Evolutionary conservation across 257 asterid genomes (phyloP).

Genomic region (Thymus mandschuricus): DNA sequence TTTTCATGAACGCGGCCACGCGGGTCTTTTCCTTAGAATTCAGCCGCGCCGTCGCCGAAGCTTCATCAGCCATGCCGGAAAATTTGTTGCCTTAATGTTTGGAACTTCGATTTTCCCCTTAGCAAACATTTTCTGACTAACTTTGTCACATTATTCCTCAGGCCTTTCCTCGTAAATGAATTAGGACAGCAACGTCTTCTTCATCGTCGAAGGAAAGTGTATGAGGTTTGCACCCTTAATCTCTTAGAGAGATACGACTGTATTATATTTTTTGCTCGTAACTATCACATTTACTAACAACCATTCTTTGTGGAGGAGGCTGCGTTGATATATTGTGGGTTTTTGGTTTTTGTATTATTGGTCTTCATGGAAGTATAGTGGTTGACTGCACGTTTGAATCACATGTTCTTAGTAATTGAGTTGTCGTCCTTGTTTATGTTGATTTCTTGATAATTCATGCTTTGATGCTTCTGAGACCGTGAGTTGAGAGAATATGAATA

Average conservation of each 20-base stretch:
- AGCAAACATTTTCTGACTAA: conserved; percentile 25
- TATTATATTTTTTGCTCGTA: neutral
- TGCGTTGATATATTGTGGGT: conserved; percentile 17
- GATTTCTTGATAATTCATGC: too few relatives aligned
- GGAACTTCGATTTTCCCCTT: neutral
- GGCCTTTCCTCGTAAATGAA: conserved; percentile 96
- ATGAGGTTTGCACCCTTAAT: conserved; percentile 67
- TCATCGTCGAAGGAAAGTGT: conserved; percentile 95
- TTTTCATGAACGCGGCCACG: too few relatives aligned
- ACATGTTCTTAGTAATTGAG: too few relatives aligned
- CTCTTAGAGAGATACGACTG: conserved; percentile 1
- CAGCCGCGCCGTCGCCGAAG: too few relatives aligned
- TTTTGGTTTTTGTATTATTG: conserved; percentile 21
- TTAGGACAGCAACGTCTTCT: conserved; percentile 92
- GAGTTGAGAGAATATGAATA: too few relatives aligned
- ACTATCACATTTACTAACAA: conserved; percentile 13
- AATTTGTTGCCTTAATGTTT: too few relatives aligned
- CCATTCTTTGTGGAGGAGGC: conserved; percentile 3
- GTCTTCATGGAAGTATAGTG: too few relatives aligned
- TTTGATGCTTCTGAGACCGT: too few relatives aligned
- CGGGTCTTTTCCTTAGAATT: too few relatives aligned
- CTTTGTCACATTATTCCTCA: conserved; percentile 36
- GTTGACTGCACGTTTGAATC: too few relatives aligned
- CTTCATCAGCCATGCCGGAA: too few relatives aligned
- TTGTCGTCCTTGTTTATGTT: too few relatives aligned